Evolutionary conservation across 345 rosid species (phyloP).

Genomic region (Lagerstroemia speciosa): DNA sequence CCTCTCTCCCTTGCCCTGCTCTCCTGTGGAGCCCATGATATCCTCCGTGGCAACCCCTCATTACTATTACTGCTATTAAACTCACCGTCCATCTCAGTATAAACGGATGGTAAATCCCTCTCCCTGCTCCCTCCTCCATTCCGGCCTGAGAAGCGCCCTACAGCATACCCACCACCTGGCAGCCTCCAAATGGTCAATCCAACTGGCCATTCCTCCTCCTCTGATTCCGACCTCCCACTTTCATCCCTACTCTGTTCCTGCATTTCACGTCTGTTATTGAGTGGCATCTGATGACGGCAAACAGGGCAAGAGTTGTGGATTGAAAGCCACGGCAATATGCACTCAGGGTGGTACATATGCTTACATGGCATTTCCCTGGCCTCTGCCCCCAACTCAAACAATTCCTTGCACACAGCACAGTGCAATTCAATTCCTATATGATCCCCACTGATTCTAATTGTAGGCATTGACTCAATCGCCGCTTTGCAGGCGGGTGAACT

Average conservation of each 20-base stretch:
- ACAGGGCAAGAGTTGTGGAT: slow-evolving; percentile 51
- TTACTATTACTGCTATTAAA: slow-evolving; percentile 17
- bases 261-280: slow-evolving; percentile 6
- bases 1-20: slow-evolving; percentile 37
- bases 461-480: slow-evolving; percentile 53
- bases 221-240: slow-evolving; percentile 9
- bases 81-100: slow-evolving; percentile 56
- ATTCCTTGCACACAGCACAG: slow-evolving; percentile 52
- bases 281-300: slow-evolving; percentile 46
- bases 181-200: slow-evolving; percentile 58
- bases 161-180: slow-evolving; percentile 55
- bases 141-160: slow-evolving; percentile 49
- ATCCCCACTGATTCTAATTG: slow-evolving; percentile 23
- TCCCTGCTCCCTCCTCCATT: slow-evolving; percentile 35
- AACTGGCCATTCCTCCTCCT: slow-evolving; percentile 26
- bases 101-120: slow-evolving; percentile 45
- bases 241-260: slow-evolving; percentile 6
- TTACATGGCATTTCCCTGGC: slow-evolving; percentile 61
- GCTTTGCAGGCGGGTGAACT: slow-evolving; percentile 51
- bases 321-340: slow-evolving; percentile 51
- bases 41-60: slow-evolving; percentile 31
- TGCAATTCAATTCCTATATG: slow-evolving; percentile 36
- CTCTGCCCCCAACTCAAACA: slow-evolving; percentile 36
- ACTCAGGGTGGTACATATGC: slow-evolving; percentile 50
- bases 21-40: slow-evolving; percentile 38